Conservation (phyloP, 768 basidiomycete species). For the Ephemerocybe angulata region DNA sequence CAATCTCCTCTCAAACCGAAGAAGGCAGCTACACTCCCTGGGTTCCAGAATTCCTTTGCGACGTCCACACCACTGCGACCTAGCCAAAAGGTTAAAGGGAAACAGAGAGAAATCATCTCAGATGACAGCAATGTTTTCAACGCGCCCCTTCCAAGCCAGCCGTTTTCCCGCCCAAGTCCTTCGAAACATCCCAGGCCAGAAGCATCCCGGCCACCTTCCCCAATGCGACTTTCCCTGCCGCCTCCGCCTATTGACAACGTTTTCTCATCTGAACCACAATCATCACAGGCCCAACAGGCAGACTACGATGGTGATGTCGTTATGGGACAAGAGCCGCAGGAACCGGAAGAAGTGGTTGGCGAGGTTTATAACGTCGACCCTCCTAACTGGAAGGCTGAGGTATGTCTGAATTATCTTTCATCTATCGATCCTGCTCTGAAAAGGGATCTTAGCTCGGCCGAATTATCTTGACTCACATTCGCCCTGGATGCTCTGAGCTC, state of each 20-base stretch:
- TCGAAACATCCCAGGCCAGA: not conserved
- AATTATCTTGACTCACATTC: slow-evolving; percentile 56
- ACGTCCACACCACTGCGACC: slow-evolving; percentile 34
- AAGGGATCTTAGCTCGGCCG: slow-evolving; percentile 47
- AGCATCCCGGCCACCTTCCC: not conserved
- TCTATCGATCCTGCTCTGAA: not conserved
- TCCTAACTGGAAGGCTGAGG: slow-evolving; percentile 55
- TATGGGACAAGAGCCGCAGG: slow-evolving; percentile 30
- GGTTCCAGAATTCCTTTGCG: slow-evolving; percentile 54
- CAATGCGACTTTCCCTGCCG: not conserved
- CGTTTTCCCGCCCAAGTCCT: not conserved
- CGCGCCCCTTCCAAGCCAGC: slow-evolving; percentile 2
- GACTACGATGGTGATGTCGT: slow-evolving; percentile 33
- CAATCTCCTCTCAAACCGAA: slow-evolving; percentile 16
- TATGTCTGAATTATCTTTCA: slow-evolving; percentile 21
- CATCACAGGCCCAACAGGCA: not conserved
- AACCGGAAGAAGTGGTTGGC: slow-evolving; percentile 22
- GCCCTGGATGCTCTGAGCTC: slow-evolving; percentile 31
- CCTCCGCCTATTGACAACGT: no score
- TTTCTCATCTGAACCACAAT: no score
- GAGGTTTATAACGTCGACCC: slow-evolving; percentile 34
- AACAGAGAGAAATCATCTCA: slow-evolving; percentile 13
- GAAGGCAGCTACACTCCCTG: slow-evolving; percentile 37
- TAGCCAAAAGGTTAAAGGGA: slow-evolving; percentile 21
- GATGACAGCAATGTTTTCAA: slow-evolving; percentile 13